A percentile compares a stretch with the other conserved stretches of the same genome.
These are phyloP conservation scores for Diaporthe aspalathi DNA, from an alignment of 2,329 filamentous ascomycete species.

Conservation along the genomic window DNA sequence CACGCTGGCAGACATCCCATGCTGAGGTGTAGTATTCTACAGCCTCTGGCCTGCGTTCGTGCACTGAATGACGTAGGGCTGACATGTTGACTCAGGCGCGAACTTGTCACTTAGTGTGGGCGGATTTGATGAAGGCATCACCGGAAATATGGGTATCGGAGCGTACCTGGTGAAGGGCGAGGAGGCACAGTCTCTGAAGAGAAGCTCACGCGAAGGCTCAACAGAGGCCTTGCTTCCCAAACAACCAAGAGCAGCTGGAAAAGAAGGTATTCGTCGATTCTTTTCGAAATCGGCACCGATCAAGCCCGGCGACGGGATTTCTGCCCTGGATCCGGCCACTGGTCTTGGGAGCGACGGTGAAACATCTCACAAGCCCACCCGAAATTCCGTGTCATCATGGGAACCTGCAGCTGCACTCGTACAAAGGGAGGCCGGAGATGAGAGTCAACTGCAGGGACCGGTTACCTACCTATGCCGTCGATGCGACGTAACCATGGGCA, in stretches of 20 bases:
- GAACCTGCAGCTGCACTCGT: constrained; percentile 40
- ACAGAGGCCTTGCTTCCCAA: constrained; percentile 46
- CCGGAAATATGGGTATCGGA: constrained; percentile 86
- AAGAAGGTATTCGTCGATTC: constrained; percentile 67
- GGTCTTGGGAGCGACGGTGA: constrained; percentile 43
- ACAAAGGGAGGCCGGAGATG: constrained; percentile 41
- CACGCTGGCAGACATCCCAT: neutral
- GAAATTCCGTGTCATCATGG: constrained; percentile 15
- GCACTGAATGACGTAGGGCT: neutral
- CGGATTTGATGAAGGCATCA: constrained; percentile 91
- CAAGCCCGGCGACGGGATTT: constrained; percentile 43
- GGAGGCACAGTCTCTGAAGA: constrained; percentile 68
- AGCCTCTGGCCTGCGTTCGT: neutral
- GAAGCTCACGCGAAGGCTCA: constrained; percentile 44
- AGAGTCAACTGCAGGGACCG: constrained; percentile 49
- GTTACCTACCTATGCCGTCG: constrained; percentile 67
- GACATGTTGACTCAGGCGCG: constrained; percentile 48
- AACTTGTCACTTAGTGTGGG: constrained; percentile 89
- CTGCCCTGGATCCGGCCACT: constrained; percentile 47
- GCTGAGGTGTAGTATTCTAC: neutral
- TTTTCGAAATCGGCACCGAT: constrained; percentile 54
- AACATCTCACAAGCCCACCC: constrained; percentile 42
- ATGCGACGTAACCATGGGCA: constrained; percentile 72
- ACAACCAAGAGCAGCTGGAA: constrained; percentile 56
- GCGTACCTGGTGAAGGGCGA: constrained; percentile 84